These are phyloP conservation scores for Fusarium agapanthi DNA, from an alignment of 2,329 filamentous ascomycete species.

Conservation along the genomic window DNA sequence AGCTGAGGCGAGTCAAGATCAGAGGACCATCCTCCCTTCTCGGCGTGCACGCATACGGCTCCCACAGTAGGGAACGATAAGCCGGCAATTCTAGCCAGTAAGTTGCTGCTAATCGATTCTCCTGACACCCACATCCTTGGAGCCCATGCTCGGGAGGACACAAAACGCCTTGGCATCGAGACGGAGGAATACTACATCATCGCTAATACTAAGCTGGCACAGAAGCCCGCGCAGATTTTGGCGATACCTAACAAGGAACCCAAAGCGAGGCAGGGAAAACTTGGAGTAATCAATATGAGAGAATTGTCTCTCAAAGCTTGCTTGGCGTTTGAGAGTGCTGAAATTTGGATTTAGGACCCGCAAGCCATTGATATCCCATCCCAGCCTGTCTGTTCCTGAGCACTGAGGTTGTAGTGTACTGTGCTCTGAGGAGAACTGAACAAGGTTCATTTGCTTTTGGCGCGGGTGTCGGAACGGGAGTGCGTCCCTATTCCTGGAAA, in stretches of 20 bases:
- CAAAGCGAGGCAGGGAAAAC: neutral
- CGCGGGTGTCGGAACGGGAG: constrained; percentile 28
- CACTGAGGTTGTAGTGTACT: constrained; percentile 18
- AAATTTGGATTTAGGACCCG: constrained; percentile 21
- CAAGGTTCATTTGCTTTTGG: constrained; percentile 28
- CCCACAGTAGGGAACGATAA: constrained; percentile 25
- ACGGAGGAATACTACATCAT: neutral
- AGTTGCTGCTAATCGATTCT: neutral
- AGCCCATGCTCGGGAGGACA: constrained; percentile 8
- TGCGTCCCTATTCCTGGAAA: constrained; percentile 8
- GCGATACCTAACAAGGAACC: neutral
- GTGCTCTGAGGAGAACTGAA: neutral
- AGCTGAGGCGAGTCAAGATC: constrained; percentile 25
- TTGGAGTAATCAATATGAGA: constrained; percentile 1
- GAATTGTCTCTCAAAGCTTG: constrained; percentile 8
- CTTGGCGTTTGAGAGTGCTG: constrained; percentile 19
- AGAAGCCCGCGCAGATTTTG: neutral
- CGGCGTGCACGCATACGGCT: constrained; percentile 14
- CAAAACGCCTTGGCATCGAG: constrained; percentile 8
- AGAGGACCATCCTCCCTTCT: constrained; percentile 12
- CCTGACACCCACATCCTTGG: neutral
- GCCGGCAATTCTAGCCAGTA: constrained; percentile 24
- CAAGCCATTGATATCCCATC: constrained; percentile 1
- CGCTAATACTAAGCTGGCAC: neutral
- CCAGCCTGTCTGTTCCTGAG: constrained; percentile 1